Evolutionary conservation across 148 eudicot genomes (phyloP), one percentile per base, ranked within the genome.

Genomic region (Rhododendron henanense): DNA sequence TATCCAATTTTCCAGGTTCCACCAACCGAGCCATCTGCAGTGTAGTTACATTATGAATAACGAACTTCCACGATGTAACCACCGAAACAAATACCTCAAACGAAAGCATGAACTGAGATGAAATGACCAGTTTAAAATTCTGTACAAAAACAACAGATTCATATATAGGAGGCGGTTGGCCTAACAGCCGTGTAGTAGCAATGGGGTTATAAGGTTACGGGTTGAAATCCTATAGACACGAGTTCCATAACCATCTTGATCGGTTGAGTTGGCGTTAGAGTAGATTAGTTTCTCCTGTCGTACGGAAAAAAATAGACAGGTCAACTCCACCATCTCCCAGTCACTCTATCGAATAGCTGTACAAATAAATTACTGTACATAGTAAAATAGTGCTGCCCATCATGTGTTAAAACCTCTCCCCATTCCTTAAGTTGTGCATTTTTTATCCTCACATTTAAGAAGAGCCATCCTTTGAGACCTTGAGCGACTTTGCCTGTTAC

Each of bases 401-500:
- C 44, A 57, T 81, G 81, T 51, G 65, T 84, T 45, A 67, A 87
- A 85, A 85, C 78, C 75, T 37, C 18, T 21, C 31, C 67, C 80
- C 75, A 0, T 6, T 63, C 47, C 44, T 88, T 74, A 86, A 61
- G 91, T 88, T 14, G 89, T 84, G 75, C 88, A 84, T 76, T 78
- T 87, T 82, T 86, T 90, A 85, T 87, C 91, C 87, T 90, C 94
- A 71, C 90, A 84, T 90, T 92, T 93, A 69, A 93, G 92, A 79
- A 95, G 85, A 69, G 95, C 90, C 90, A 95, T 91, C 89, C 93
- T 90, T 79, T 91, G 93, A 84, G 98, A 93, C 89, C 90, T 91
- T 31, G 98, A 93, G 86, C 91, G 90, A 87, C 91, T 91, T 89
- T 93, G 94, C 91, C 98, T 91, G 84, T 92, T 93, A 78, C 89